These are phyloP conservation scores for Carex parvula DNA, from an alignment of 176 grass and related monocot genomes.

Conservation along the genomic window DNA sequence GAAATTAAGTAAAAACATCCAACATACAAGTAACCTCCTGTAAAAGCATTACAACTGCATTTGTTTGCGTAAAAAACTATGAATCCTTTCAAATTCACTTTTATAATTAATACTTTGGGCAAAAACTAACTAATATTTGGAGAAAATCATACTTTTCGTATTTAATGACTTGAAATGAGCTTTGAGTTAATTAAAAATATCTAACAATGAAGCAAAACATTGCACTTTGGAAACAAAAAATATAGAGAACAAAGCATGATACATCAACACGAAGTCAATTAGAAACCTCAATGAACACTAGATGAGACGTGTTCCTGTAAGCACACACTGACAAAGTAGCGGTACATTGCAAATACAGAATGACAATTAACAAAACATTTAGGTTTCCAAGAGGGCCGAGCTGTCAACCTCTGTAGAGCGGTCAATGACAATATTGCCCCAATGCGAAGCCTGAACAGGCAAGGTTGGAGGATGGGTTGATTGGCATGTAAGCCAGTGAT, in stretches of 20 bases:
- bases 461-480: neutral
- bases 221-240: neutral
- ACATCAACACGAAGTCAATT: neutral
- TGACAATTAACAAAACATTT: neutral
- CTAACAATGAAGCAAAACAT: neutral
- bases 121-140: too few species aligned
- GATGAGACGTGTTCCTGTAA: neutral
- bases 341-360: neutral
- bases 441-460: neutral
- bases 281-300: too few species aligned
- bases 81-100: too few species aligned
- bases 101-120: too few species aligned
- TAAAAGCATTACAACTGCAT: too few species aligned
- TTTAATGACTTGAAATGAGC: too few species aligned
- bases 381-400: neutral
- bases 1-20: too few species aligned
- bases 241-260: neutral
- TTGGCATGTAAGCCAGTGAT: neutral
- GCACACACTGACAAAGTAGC: neutral
- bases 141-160: too few species aligned
- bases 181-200: too few species aligned
- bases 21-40: too few species aligned
- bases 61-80: too few species aligned
- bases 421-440: neutral
- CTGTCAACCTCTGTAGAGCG: neutral